These are phyloP conservation scores for Brettanomyces naardenensis DNA, from an alignment of 805 yeast genomes.

Conservation along the genomic window DNA sequence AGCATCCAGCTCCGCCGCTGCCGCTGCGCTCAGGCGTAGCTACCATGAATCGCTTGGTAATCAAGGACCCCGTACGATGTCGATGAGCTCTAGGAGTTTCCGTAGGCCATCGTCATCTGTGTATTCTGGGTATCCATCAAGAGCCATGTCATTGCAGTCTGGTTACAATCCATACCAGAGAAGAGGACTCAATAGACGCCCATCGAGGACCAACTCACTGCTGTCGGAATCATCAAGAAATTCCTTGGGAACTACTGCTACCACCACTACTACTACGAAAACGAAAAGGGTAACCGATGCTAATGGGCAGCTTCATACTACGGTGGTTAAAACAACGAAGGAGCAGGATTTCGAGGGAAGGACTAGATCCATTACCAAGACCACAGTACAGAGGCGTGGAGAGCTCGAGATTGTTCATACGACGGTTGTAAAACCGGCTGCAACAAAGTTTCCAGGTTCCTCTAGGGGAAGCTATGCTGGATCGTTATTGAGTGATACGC, in stretches of 20 bases:
- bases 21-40: conserved; percentile 23
- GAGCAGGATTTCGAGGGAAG: conserved; percentile 44
- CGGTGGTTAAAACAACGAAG: conserved; percentile 41
- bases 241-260: conserved; percentile 19
- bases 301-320: conserved; percentile 13
- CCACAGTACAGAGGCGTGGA: conserved; percentile 41
- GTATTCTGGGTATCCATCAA: conserved; percentile 1
- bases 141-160: conserved; percentile 6
- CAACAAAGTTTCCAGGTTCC: conserved; percentile 6
- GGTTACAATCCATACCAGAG: background rate
- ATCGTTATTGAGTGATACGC: conserved; percentile 19
- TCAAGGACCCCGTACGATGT: conserved; percentile 22
- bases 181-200: conserved; percentile 1
- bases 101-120: conserved; percentile 9
- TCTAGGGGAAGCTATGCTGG: conserved; percentile 16
- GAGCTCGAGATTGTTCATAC: conserved; percentile 42
- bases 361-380: conserved; percentile 47
- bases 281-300: conserved; percentile 15
- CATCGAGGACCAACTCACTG: conserved; percentile 19
- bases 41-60: conserved; percentile 2
- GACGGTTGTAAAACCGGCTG: conserved; percentile 31
- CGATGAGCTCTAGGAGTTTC: conserved; percentile 24
- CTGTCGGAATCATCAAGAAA: conserved; percentile 16
- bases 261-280: conserved; percentile 24
- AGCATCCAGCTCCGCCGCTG: conserved; percentile 26